phyloP scores from a whole-genome alignment of 2,329 filamentous ascomycete species.

The Verticillium alfalfae region DNA sequence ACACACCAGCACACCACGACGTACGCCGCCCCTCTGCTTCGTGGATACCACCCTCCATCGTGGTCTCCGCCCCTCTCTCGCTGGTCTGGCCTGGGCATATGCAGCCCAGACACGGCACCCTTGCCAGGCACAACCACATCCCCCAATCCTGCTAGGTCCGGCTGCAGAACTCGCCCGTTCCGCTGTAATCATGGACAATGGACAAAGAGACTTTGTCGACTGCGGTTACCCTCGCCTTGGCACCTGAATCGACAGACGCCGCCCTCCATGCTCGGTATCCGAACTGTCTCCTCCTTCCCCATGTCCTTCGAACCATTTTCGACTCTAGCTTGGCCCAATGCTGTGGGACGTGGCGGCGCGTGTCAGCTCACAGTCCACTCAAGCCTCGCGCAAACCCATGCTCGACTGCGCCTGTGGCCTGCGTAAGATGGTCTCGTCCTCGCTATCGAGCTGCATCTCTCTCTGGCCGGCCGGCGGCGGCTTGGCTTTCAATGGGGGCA shows the following conservation, averaged over 20 bases:
- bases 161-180: background rate
- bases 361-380: background rate
- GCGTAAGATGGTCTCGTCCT: background rate
- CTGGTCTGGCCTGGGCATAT: background rate
- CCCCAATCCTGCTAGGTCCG: background rate
- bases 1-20: background rate
- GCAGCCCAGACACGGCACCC: background rate
- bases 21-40: background rate
- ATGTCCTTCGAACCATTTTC: background rate
- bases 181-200: background rate
- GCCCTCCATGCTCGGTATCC: background rate
- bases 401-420: background rate
- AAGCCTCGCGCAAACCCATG: background rate
- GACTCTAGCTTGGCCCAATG: background rate
- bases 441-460: background rate
- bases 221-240: background rate
- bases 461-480: background rate
- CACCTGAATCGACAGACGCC: background rate
- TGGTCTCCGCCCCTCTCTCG: background rate
- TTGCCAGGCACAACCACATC: background rate
- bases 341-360: background rate
- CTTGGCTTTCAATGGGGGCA: background rate
- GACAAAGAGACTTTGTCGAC: background rate
- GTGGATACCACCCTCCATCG: background rate
- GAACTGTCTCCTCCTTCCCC: background rate